Evolutionary conservation across 75 land plant species (phyloP), one percentile per base, ranked within the genome.

Genomic region (Selaginella tamariscina): DNA sequence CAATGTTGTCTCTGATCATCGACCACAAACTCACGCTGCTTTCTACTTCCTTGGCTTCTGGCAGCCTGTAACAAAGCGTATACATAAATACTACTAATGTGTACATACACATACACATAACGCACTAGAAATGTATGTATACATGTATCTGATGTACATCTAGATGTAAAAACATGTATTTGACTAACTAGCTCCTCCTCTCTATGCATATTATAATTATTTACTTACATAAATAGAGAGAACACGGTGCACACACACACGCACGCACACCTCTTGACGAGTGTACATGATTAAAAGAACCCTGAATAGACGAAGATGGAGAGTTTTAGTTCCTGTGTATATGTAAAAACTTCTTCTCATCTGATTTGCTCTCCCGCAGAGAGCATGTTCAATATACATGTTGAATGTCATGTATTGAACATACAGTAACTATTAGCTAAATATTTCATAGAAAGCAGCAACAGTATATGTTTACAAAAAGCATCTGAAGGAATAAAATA

Each of bases 141-240:
- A 15, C 5, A 15, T n/a, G n/a, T n/a, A n/a, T 5, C 54, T 75
- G 65, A 56, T 33, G 26, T 20, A 80, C 82, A 30, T 30, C 60
- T 23, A 82, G 76, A 65, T 82, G 82, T 73, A 80, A 82, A 33
- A 73, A 80, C 15, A 76, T 79, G 28, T 82, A 82, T 33, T 82
- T 76, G 62, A 80, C 84, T 24, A 82, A 70, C 24, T 73, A 31
- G 70, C 82, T 44, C 76, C 82, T 24, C 26, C 60, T n/a, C 24
- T 56, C 75, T 72, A 65, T 73, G 66, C 72, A 73, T 26, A 75
- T 79, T 30, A 54, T 76, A 0, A 76, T 82, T 79, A 76, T 82
- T 64, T 77, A 74, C 30, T 8, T 44, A n/a, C 24, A 30, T 27
- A 33, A 74, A 74, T 31, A 70, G 74, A 26, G 54, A 5, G 15